A percentile compares a stretch with the other conserved stretches of the same genome.
Evolutionary conservation across 805 yeast genomes (phyloP).

Genomic region (Sugiyamaella boreocaroliniensis): DNA sequence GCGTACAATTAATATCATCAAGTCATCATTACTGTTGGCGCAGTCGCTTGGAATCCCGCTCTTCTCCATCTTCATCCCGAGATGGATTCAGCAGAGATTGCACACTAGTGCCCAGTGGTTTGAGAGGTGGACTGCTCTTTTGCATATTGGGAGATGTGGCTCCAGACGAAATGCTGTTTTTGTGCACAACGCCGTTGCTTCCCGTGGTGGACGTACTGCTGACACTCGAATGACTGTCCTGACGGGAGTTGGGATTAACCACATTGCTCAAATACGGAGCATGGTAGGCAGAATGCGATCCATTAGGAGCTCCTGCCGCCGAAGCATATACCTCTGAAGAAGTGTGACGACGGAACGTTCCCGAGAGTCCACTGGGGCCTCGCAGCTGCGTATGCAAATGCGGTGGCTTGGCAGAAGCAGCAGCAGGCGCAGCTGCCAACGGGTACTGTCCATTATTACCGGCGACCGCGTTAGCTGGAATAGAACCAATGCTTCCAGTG

Average conservation of each 20-base stretch:
- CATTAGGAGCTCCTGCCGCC: not conserved
- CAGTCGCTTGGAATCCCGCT: constrained; percentile 6
- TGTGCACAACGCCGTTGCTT: not conserved
- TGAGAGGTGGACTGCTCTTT: not conserved
- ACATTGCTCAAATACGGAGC: not conserved
- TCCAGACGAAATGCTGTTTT: constrained; percentile 4
- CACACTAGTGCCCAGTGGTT: constrained; percentile 9
- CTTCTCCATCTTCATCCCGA: constrained; percentile 5
- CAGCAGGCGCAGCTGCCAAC: not conserved
- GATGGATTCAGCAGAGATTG: constrained; percentile 20
- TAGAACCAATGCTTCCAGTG: not conserved
- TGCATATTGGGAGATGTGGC: constrained; percentile 4
- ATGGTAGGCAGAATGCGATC: not conserved
- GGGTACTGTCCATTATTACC: constrained; percentile 1
- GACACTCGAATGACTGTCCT: constrained; percentile 3
- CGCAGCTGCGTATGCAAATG: not conserved
- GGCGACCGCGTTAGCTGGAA: not conserved
- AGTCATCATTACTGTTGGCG: not conserved
- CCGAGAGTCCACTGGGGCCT: not conserved
- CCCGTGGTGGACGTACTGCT: constrained; percentile 2
- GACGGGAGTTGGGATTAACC: not conserved
- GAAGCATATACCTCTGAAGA: constrained; percentile 15
- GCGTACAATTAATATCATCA: not conserved
- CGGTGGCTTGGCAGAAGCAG: not conserved
- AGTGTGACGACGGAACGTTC: constrained; percentile 17